Conservation (phyloP, 202 grass and related monocot species). For the Carex sylvatica region DNA sequence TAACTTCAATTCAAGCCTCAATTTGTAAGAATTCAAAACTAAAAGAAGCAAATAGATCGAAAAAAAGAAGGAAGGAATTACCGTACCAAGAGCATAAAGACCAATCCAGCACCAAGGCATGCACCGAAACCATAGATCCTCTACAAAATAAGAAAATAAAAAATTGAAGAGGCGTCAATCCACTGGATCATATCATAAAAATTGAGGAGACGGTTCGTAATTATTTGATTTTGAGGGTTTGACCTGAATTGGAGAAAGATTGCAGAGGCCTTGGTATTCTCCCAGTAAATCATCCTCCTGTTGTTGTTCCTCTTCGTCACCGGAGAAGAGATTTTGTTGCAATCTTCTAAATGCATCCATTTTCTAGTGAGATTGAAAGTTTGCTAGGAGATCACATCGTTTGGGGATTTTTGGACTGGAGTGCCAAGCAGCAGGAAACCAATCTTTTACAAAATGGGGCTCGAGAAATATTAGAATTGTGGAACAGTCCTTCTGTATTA, state of each 20-base stretch:
- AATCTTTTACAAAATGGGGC: constrained; percentile 8
- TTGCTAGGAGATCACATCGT: not conserved
- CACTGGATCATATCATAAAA: not conserved
- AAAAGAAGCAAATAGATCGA: not conserved
- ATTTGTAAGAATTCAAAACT: not conserved
- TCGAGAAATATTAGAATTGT: not conserved
- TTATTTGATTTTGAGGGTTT: constrained; percentile 20
- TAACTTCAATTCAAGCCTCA: not conserved
- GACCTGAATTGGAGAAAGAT: constrained; percentile 86
- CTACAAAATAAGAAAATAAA: constrained; percentile 32
- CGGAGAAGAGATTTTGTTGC: constrained; percentile 60
- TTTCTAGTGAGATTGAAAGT: not conserved
- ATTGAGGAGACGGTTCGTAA: not conserved
- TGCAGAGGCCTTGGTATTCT: constrained; percentile 54
- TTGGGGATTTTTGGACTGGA: not conserved
- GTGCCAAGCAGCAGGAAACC: not conserved
- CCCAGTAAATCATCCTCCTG: constrained; percentile 55
- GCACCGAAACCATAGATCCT: constrained; percentile 72
- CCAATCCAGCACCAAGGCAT: constrained; percentile 59
- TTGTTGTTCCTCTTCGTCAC: constrained; percentile 44
- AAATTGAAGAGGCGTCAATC: constrained; percentile 28
- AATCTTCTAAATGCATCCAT: constrained; percentile 77
- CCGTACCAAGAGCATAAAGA: constrained; percentile 85
- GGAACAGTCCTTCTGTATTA: not conserved
- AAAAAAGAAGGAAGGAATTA: not conserved